Base-by-base conservation (phyloP, 805 yeast genomes). In the Diddensiella caesifluorescens region DNA sequence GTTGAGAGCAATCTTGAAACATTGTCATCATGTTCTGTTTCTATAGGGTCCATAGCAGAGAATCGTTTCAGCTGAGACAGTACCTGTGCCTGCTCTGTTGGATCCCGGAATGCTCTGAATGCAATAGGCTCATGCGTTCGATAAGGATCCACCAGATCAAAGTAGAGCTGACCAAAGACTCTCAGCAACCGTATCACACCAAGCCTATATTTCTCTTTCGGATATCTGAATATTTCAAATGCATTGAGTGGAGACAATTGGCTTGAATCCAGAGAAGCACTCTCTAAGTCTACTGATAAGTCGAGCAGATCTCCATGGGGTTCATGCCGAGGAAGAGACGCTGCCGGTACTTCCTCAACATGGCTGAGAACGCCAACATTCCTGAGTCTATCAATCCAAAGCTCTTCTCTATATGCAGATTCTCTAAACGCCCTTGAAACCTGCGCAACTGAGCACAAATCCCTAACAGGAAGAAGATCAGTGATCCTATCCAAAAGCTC, bases 41-140 rank as follows among this genome's bases (percentile, higher is more conserved):
- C 51, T 62, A 52, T 12, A 60, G 54, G 32, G 47, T 64, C 52
- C 55, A 58, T 49, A 56, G 52, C 53, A 20, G 71, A 65, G 53
- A 66, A 74, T 32, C 56, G 55, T 42, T 62, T 51, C 10, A 76
- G 59, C 39, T 69, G 69, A 15, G 58, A 55, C 26, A 76, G 55
- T 2, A 73, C 62, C 36, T 59, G 59, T 4, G 79, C 73, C 48
- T 76, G 81, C 7, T 73, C 73, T 39, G 69, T 71, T 0, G 81
- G 80, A 15, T 71, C 65, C 13, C 66, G 64, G 49, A 60, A 75
- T 13, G 61, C 65, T 38, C 62, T 64, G 56, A 75, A 74, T n/a
- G 75, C 62, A 22, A 62, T 56, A 6, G 77, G 65, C 37, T 65
- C 67, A 29, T 65, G 64, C 44, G 64, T 70, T 3, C 60, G 46